Evolutionary conservation across 768 basidiomycete genomes (phyloP).

Genomic region (Suillus subaureus): DNA sequence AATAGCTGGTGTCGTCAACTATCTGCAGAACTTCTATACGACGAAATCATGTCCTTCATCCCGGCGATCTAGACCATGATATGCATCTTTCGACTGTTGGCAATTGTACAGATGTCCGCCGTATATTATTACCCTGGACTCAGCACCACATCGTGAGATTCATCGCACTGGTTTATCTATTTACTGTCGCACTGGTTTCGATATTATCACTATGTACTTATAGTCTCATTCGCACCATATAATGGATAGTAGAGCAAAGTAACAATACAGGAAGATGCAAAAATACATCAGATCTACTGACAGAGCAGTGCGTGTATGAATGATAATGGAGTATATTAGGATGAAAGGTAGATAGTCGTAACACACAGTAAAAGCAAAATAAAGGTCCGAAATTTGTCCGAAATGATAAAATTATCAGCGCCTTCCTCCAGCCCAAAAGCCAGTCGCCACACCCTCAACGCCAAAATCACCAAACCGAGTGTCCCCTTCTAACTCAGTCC

Average conservation of each 20-base stretch:
- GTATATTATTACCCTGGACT: not conserved
- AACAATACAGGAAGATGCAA: not conserved
- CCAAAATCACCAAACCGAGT: constrained; percentile 88
- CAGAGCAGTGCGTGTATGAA: not conserved
- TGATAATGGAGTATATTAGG: constrained; percentile 6
- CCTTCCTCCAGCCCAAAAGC: constrained; percentile 63
- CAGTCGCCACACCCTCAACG: constrained; percentile 72
- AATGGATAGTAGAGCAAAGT: not conserved
- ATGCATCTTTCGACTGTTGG: not conserved
- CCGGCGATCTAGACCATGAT: constrained; percentile 52
- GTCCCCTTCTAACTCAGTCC: constrained; percentile 79
- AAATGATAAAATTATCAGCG: constrained; percentile 31
- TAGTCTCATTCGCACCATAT: not conserved
- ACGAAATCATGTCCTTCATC: constrained; percentile 79
- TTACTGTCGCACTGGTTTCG: not conserved
- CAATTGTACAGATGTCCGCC: not conserved
- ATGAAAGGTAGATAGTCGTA: constrained; percentile 4
- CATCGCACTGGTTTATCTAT: not conserved
- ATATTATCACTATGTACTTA: constrained; percentile 2
- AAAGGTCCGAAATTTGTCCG: not conserved
- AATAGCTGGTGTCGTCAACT: constrained; percentile 7
- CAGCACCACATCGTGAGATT: not conserved
- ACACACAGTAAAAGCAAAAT: not conserved
- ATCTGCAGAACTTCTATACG: constrained; percentile 64
- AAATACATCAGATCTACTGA: constrained; percentile 7